phyloP scores from a whole-genome alignment of 805 yeast genomes.

The Scheffersomyces amazonensis region DNA sequence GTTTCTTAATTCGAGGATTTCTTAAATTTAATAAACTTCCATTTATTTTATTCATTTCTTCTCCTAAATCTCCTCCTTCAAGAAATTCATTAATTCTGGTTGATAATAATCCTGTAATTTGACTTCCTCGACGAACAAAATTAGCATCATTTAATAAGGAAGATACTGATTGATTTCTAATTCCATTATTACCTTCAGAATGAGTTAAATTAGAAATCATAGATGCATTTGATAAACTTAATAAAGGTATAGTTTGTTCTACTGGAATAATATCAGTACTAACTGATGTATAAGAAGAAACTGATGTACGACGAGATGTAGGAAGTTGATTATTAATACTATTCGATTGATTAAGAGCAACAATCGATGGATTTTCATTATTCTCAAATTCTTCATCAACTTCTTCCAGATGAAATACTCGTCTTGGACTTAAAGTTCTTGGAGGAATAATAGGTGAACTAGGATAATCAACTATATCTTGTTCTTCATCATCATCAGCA shows the following conservation, averaged over 20 bases:
- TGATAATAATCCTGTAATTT: slow-evolving; percentile 9
- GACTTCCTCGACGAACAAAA: background rate
- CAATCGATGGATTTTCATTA: too few relatives aligned
- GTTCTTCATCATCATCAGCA: slow-evolving; percentile 7
- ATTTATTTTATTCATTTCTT: slow-evolving; percentile 13
- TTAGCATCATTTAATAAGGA: slow-evolving; percentile 19
- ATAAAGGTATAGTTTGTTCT: slow-evolving; percentile 31
- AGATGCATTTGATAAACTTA: slow-evolving; percentile 23
- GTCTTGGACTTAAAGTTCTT: slow-evolving; percentile 1
- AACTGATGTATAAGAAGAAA: slow-evolving; percentile 10
- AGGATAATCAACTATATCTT: slow-evolving; percentile 16
- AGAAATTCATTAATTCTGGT: slow-evolving; percentile 21
- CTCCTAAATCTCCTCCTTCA: slow-evolving; percentile 23
- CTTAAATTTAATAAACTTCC: slow-evolving; percentile 17
- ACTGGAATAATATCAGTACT: slow-evolving; percentile 13
- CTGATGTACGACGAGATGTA: slow-evolving; percentile 17
- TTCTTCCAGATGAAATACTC: background rate
- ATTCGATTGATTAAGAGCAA: too few relatives aligned
- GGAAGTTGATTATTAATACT: background rate
- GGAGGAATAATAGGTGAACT: slow-evolving; percentile 9
- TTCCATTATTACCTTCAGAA: slow-evolving; percentile 2
- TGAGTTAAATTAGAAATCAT: slow-evolving; percentile 4
- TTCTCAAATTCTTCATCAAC: background rate
- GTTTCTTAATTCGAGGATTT: slow-evolving; percentile 27
- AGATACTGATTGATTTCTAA: slow-evolving; percentile 21